Percentiles rank a stretch among this genome's conserved stretches.
Conservation (phyloP, 345 rosid genomes). For the Eucalyptus fibrosa region DNA sequence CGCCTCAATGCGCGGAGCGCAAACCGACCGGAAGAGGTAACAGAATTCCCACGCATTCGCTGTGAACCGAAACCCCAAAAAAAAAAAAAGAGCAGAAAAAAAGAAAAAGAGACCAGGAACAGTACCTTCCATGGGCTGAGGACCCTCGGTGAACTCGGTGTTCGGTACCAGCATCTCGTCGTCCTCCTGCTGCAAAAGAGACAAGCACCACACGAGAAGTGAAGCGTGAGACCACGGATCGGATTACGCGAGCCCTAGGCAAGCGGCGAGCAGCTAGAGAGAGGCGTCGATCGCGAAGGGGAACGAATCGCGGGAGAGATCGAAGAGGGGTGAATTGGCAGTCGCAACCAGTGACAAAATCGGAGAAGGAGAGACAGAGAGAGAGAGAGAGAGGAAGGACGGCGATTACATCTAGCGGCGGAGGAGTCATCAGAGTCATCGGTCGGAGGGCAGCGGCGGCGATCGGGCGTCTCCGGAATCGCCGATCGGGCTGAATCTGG, state of each 20-base stretch:
- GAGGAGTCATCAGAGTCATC: constrained; percentile 55
- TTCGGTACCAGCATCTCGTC: constrained; percentile 63
- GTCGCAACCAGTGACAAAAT: not conserved
- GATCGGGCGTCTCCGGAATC: not conserved
- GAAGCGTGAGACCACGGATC: constrained; percentile 15
- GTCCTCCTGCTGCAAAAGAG: constrained; percentile 33
- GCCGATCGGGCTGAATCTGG: constrained; percentile 10
- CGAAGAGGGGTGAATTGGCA: not conserved
- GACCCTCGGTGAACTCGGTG: constrained; percentile 36
- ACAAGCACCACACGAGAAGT: not conserved
- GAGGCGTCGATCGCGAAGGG: not conserved
- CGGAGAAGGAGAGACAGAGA: not conserved
- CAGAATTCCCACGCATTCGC: not conserved
- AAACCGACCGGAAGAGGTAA: not conserved
- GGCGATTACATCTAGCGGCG: constrained; percentile 28
- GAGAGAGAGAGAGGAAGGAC: not conserved
- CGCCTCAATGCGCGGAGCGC: not conserved
- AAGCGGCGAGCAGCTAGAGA: not conserved
- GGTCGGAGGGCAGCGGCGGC: not conserved
- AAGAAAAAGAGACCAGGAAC: not conserved
- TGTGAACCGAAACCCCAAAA: not conserved
- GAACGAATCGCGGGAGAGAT: not conserved
- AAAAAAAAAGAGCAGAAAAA: not conserved
- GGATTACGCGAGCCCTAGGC: constrained; percentile 20
- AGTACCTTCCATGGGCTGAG: constrained; percentile 57